Percentiles rank a stretch among this genome's conserved stretches.
These are phyloP conservation scores for Gonium pectorale DNA, from an alignment of 139 green algal genomes.

Conservation along the genomic window DNA sequence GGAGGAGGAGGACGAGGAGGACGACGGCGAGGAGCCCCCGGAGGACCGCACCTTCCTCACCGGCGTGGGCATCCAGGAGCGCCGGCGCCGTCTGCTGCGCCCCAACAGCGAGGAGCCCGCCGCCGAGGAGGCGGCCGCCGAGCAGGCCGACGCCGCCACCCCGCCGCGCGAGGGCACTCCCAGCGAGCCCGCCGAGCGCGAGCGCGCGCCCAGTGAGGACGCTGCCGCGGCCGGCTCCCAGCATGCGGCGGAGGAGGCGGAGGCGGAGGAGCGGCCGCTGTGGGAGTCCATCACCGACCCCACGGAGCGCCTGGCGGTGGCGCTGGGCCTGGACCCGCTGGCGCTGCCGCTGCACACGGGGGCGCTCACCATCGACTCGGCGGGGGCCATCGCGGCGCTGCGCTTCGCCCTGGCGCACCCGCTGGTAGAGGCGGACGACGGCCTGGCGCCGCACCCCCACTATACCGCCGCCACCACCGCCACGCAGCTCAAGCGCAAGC, in stretches of 20 bases:
- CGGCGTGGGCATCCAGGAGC: slow-evolving; percentile 53
- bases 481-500: slow-evolving; percentile 47
- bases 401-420: slow-evolving; percentile 63
- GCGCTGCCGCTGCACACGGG: slow-evolving; percentile 61
- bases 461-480: slow-evolving; percentile 44
- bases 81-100: neutral
- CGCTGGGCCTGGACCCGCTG: slow-evolving; percentile 58
- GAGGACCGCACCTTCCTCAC: slow-evolving; percentile 64
- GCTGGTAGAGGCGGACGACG: slow-evolving; percentile 55
- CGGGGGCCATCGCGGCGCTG: slow-evolving; percentile 53
- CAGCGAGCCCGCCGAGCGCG: neutral
- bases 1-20: slow-evolving; percentile 78
- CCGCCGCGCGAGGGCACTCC: no score
- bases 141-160: neutral
- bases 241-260: neutral
- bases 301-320: slow-evolving; percentile 63
- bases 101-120: neutral
- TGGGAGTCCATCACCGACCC: slow-evolving; percentile 67
- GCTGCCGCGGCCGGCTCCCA: neutral
- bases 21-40: slow-evolving; percentile 46
- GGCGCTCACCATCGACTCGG: slow-evolving; percentile 43
- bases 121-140: neutral
- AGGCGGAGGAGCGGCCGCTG: slow-evolving; percentile 1
- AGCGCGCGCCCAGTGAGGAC: neutral
- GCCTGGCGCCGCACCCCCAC: slow-evolving; percentile 26